Base-by-base conservation (phyloP, 2,329 filamentous ascomycete species). In the Aspergillus aculeatus region DNA sequence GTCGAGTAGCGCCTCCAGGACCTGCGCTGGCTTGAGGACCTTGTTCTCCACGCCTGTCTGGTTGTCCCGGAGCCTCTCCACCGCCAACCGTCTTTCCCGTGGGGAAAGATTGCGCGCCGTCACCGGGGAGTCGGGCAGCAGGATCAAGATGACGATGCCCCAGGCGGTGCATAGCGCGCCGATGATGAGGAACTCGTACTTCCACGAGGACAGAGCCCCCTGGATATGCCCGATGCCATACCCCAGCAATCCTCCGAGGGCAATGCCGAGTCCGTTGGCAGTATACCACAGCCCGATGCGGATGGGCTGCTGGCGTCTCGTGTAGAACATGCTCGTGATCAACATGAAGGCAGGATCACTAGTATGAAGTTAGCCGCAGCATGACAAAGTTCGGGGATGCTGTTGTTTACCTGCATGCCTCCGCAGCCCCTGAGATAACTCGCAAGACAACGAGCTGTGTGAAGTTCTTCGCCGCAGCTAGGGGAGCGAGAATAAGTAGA, bases 171-270 rank as follows among this genome's bases (percentile, higher is more conserved):
- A 77, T 51, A 75, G 64, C 0, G 75, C 66, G 19, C 79, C 79
- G 54, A 80, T 85, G 61, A 87, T 85, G 16, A 86, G 64, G 71
- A 85, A 88, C 21, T 86, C 79, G 59, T 84, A 84, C 78, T 82
- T 83, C 83, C 83, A 86, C 24, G 75, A 70, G 0, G 77, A 73
- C 3, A 84, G 74, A 0, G 79, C 81, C 4, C 78, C 76, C 0
- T 73, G 79, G 64, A 87, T 87, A 66, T 87, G 83, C 1, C 85
- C 85, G 10, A 87, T 78, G 5, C 82, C 85, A 62, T 86, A 86
- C 1, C 82, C 83, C 10, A 86, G 78, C 1, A 86, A 32, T 19
- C 54, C 47, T 11, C 16, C 19, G 2, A 26, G 16, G 7, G 44
- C n/a, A 5, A 5, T 85, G 2, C 83, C 84, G 12, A 87, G 77